Base-by-base conservation (phyloP, 768 basidiomycete species). In the Psilocybe azurescens region DNA sequence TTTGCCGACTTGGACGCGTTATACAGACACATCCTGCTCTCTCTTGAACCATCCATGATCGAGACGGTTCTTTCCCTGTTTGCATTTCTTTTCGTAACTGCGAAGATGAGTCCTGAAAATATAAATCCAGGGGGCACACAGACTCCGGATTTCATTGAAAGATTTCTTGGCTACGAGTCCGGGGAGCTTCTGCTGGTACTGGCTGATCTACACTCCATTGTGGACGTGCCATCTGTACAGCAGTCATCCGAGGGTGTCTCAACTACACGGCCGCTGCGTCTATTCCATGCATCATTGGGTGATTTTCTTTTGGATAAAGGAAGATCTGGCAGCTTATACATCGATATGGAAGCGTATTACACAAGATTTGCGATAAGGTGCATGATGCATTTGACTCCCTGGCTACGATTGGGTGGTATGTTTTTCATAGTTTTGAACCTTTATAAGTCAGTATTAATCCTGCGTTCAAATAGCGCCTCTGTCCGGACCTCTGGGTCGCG, bases 241-340 rank as follows among this genome's bases (percentile, higher is more conserved):
- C n/a, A n/a, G n/a, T n/a, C n/a, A n/a, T n/a, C n/a, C n/a, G n/a
- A n/a, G n/a, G n/a, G n/a, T n/a, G n/a, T n/a, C n/a, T n/a, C n/a
- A n/a, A n/a, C n/a, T n/a, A n/a, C n/a, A n/a, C n/a, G n/a, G n/a
- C 33, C 33, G 33, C 24, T 60, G 3, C 29, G 29, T 16, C 41
- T 53, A n/a, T 53, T 41, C 44, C 59, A 60, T 46, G 39, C 41
- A 9, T 60, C 59, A 28, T 16, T 60, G 41, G 7, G 29, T 1
- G 59, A 60, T 18, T 60, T 60, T 13, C 51, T 60, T n/a, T 24
- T 53, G 3, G 59, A 60, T 52, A 41, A 60, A 5, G 30, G 6
- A 11, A 36, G 59, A 2, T n/a, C 59, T 24, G 30, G 32, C 14
- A 24, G 20, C 3, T 33, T 60, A 7, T 60, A 29, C 30, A 60